Percentiles rank a stretch among this genome's conserved stretches.
Evolutionary conservation across 2,329 filamentous ascomycete genomes (phyloP).

Genomic region (Conoideocrella luteorostrata): DNA sequence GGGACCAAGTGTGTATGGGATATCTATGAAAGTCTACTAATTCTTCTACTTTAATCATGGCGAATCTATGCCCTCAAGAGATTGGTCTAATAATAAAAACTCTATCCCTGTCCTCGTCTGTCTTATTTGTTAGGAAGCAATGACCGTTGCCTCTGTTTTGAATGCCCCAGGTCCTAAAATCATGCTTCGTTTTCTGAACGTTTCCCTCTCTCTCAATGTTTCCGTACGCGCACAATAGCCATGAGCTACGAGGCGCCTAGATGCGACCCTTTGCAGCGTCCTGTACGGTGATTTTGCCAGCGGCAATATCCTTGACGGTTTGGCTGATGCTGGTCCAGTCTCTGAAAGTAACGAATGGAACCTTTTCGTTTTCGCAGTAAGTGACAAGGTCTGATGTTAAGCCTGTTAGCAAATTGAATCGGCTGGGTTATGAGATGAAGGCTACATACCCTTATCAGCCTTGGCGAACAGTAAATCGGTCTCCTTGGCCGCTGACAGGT

Average conservation of each 20-base stretch:
- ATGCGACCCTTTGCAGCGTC: slow-evolving; percentile 55
- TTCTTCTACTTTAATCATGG: slow-evolving; percentile 3
- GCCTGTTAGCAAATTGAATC: slow-evolving; percentile 7
- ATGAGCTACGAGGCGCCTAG: slow-evolving; percentile 11
- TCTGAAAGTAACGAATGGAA: slow-evolving; percentile 83
- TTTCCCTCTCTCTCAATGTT: not conserved
- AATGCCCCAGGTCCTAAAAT: no score
- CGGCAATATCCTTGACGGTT: slow-evolving; percentile 70
- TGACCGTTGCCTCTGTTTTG: no score
- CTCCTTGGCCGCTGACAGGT: slow-evolving; percentile 85
- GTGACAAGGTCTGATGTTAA: slow-evolving; percentile 64
- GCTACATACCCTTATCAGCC: slow-evolving; percentile 65
- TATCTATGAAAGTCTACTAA: slow-evolving; percentile 8
- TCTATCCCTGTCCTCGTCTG: no score
- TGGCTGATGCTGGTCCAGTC: slow-evolving; percentile 75
- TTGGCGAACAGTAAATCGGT: slow-evolving; percentile 93
- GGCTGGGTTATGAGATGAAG: not conserved
- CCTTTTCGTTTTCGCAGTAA: slow-evolving; percentile 76
- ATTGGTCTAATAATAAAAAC: no score
- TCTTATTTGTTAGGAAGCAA: no score
- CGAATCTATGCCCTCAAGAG: not conserved
- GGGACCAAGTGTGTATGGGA: not conserved
- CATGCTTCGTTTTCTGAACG: no score
- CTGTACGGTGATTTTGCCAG: slow-evolving; percentile 63
- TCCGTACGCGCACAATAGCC: no score